phyloP scores from a whole-genome alignment of 164 flowering plant species.

The Annona cherimola region DNA sequence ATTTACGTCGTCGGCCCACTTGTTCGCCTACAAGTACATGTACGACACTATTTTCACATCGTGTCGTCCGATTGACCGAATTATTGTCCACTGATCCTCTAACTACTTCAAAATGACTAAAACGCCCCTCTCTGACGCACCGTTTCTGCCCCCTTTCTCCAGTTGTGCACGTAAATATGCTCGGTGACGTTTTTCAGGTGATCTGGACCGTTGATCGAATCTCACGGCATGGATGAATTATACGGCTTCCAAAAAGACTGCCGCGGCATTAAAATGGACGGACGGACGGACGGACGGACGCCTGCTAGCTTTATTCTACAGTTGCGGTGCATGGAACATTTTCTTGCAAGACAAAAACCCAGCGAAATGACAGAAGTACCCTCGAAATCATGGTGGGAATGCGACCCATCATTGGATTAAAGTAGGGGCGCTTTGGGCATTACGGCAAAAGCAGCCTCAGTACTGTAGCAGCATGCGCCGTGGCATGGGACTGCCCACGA shows the following conservation, averaged over 20 bases:
- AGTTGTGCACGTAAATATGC: background rate
- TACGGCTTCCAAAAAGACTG: no score
- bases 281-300: background rate
- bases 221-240: background rate
- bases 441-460: background rate
- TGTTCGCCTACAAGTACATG: background rate
- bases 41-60: slow-evolving; percentile 4
- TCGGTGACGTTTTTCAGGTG: background rate
- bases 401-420: background rate
- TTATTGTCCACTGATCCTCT: slow-evolving; percentile 14
- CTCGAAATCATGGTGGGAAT: background rate
- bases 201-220: background rate
- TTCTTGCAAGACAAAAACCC: background rate
- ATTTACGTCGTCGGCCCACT: no score
- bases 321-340: background rate
- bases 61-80: slow-evolving; percentile 6
- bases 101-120: slow-evolving; percentile 4
- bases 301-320: background rate
- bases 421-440: slow-evolving; percentile 12
- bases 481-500: slow-evolving; percentile 22
- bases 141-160: no score
- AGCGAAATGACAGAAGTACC: background rate
- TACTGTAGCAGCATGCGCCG: slow-evolving; percentile 15
- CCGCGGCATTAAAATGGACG: background rate
- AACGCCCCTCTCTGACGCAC: slow-evolving; percentile 10